These are phyloP conservation scores for Termitomyces sp. DNA, from an alignment of 768 basidiomycete species.

Conservation along the genomic window DNA sequence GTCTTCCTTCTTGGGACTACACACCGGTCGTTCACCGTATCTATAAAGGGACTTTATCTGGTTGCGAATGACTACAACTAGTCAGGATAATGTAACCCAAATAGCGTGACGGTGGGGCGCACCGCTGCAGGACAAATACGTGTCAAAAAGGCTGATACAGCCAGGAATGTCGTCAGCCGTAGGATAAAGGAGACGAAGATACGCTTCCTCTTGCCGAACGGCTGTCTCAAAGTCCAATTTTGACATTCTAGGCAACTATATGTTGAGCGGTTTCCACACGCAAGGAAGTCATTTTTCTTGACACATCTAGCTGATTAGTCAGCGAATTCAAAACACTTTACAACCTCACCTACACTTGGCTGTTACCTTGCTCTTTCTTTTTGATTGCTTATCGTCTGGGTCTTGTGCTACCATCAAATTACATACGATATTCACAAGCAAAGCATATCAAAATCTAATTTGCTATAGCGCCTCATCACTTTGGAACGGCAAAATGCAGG, in stretches of 20 bases:
- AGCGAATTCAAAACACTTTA: background rate
- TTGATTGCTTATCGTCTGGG: background rate
- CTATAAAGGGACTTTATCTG: constrained; percentile 87
- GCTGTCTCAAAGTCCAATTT: constrained; percentile 47
- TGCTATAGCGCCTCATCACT: background rate
- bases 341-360: background rate
- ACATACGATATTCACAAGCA: background rate
- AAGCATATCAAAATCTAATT: background rate
- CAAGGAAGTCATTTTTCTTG: background rate
- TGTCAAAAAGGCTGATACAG: constrained; percentile 73
- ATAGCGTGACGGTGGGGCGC: constrained; percentile 9
- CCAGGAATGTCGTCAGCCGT: constrained; percentile 75
- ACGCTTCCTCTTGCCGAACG: constrained; percentile 63
- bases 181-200: constrained; percentile 62
- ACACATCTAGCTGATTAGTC: background rate
- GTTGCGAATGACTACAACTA: constrained; percentile 56
- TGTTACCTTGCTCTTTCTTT: background rate
- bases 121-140: constrained; percentile 70
- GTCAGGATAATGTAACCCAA: background rate
- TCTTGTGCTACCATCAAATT: background rate
- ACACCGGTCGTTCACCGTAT: constrained; percentile 68
- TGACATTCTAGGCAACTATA: constrained; percentile 29
- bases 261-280: background rate
- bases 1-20: constrained; percentile 75
- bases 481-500: background rate